Base-by-base conservation (phyloP, 495 filamentous ascomycete genomes). In the Penicillium subrubescens region DNA sequence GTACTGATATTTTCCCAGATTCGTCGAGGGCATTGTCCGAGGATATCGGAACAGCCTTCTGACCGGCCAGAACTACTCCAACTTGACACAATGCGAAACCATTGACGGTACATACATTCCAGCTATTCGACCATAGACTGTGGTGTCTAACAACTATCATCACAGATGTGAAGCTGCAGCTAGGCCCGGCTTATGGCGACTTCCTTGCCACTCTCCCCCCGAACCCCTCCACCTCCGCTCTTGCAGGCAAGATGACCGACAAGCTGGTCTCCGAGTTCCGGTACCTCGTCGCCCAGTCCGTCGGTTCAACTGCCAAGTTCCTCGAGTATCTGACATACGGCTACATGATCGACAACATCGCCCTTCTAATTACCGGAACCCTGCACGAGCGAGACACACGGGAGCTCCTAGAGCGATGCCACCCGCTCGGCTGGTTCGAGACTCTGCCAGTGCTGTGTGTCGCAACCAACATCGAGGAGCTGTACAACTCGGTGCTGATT, bases 291-390 rank as follows among this genome's bases (percentile, higher is more conserved):
- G 92, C 92, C 44, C 96, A 98, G 73, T 89, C 96, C 17, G 90
- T 91, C 6, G 96, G 95, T 8, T 91, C 92, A 0, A 87, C 97
- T 23, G 89, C 93, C 56, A 92, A 91, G 70, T 99, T 99, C 77
- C 89, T 98, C 81, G 92, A 97, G 72, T 99, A 97, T 76, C 81
- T 99, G 60, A 98, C 94, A 12, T 98, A 99, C 72, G 93, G 92
- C 52, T 99, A 99, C 83, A 99, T 99, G 95, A 99, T 99, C 78
- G 95, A 99, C 79, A 99, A 99, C 75, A 93, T 99, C 44, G 96
- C 95, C 29, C 88, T 99, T 25, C 88, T 99, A 69, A 99, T 99
- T 77, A 99, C 95, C 41, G 95, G 96, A 65, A 99, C 96, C 21
- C 86, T 99, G 21, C 95, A 98, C 77, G 96, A 98, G 80, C 88